Percentiles rank a stretch among this genome's conserved stretches.
These are phyloP conservation scores for Gyromitra esculenta DNA, from an alignment of 2,329 filamentous ascomycete genomes.

Conservation along the genomic window DNA sequence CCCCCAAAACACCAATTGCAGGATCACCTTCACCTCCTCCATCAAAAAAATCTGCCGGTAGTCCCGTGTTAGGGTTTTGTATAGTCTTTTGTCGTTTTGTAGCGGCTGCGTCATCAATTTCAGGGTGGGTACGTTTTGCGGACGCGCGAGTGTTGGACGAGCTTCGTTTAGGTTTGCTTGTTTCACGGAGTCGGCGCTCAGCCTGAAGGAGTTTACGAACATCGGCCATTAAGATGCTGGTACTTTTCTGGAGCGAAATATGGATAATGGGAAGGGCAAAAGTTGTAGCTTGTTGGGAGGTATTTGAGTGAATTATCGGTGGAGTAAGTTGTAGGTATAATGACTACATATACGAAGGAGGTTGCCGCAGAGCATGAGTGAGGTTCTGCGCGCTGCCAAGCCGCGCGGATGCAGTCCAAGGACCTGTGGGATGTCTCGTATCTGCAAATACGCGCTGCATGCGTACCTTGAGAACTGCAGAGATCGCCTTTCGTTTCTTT, in stretches of 20 bases:
- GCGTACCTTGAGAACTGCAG: slow-evolving; percentile 27
- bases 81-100: slow-evolving; percentile 64
- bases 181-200: slow-evolving; percentile 76
- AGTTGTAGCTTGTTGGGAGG: not conserved
- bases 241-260: not conserved
- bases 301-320: not conserved
- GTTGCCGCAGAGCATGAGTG: not conserved
- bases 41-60: slow-evolving; percentile 56
- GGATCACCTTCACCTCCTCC: slow-evolving; percentile 56
- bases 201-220: slow-evolving; percentile 81
- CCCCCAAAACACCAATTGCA: slow-evolving; percentile 57
- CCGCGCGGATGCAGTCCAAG: not conserved
- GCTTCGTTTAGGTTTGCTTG: slow-evolving; percentile 74
- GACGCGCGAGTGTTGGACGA: slow-evolving; percentile 69
- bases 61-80: slow-evolving; percentile 53
- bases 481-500: slow-evolving; percentile 47
- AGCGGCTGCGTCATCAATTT: slow-evolving; percentile 62
- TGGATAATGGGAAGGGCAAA: not conserved
- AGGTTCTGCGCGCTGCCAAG: slow-evolving; percentile 26
- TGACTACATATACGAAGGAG: not conserved
- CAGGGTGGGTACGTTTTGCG: slow-evolving; percentile 68
- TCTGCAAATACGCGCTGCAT: slow-evolving; percentile 6
- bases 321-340: not conserved
- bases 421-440: slow-evolving; percentile 7
- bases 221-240: slow-evolving; percentile 71